Percentiles rank a stretch among this genome's conserved stretches.
These are phyloP conservation scores for Collybiopsis confluens DNA, from an alignment of 768 basidiomycete genomes.

Conservation along the genomic window DNA sequence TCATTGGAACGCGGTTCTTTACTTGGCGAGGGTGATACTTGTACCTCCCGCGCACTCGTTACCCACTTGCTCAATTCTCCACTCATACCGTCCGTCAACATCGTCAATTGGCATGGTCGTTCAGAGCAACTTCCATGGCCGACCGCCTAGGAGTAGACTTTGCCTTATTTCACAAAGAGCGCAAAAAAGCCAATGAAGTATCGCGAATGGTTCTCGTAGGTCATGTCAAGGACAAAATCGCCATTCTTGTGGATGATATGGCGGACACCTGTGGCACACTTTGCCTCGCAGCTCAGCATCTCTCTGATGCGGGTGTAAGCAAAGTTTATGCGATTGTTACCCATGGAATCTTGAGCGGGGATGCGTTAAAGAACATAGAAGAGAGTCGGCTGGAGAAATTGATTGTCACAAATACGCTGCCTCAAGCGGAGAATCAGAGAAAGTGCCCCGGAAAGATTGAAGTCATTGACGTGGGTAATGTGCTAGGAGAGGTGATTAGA, in stretches of 20 bases:
- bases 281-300: slow-evolving; percentile 83
- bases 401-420: slow-evolving; percentile 97
- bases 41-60: background rate
- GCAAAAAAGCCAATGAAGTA: slow-evolving; percentile 93
- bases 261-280: slow-evolving; percentile 96
- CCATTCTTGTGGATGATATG: slow-evolving; percentile 98
- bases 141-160: slow-evolving; percentile 96
- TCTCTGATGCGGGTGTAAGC: slow-evolving; percentile 83
- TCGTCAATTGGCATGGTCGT: background rate
- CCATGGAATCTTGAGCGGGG: slow-evolving; percentile 92
- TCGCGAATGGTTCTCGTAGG: slow-evolving; percentile 96
- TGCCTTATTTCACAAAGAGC: slow-evolving; percentile 98
- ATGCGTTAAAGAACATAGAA: slow-evolving; percentile 72
- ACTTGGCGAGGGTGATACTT: background rate
- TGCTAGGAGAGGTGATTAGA: slow-evolving; percentile 93
- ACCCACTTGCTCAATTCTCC: too few relatives aligned
- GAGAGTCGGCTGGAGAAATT: slow-evolving; percentile 83
- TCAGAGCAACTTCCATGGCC: slow-evolving; percentile 93
- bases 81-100: background rate
- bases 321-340: slow-evolving; percentile 92
- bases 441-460: slow-evolving; percentile 70
- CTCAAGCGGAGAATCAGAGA: slow-evolving; percentile 74
- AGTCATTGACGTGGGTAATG: slow-evolving; percentile 91
- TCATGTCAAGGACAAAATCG: slow-evolving; percentile 85
- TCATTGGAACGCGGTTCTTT: slow-evolving; percentile 8